These are phyloP conservation scores for Seiridium cupressi DNA, from an alignment of 2,329 filamentous ascomycete genomes.

Conservation along the genomic window DNA sequence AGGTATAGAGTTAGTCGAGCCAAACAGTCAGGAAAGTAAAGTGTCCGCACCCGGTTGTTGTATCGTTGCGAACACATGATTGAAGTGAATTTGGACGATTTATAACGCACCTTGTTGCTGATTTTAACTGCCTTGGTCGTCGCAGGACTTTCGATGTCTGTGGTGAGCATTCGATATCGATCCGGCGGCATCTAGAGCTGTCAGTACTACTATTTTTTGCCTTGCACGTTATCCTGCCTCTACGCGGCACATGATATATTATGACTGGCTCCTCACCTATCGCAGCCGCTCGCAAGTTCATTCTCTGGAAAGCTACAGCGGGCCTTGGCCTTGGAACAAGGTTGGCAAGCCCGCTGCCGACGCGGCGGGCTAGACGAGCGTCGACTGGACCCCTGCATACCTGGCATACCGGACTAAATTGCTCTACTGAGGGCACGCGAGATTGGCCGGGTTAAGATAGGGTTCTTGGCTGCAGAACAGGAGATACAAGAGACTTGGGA, in stretches of 20 bases:
- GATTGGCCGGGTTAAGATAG: not conserved
- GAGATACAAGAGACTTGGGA: too few relatives aligned
- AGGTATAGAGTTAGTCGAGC: too few relatives aligned
- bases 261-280: constrained; percentile 17
- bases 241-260: too few relatives aligned
- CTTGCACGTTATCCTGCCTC: not conserved
- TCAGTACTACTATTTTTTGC: not conserved
- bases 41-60: too few relatives aligned
- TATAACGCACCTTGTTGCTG: constrained; percentile 14
- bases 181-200: constrained; percentile 20
- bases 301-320: constrained; percentile 25
- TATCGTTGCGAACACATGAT: too few relatives aligned
- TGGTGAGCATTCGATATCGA: constrained; percentile 20
- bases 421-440: not conserved
- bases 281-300: constrained; percentile 19
- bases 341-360: constrained; percentile 24
- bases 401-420: not conserved
- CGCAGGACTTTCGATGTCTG: constrained; percentile 26
- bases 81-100: not conserved
- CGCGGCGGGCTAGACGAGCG: constrained; percentile 21
- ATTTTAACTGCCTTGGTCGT: constrained; percentile 25
- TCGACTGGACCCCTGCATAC: not conserved
- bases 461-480: too few relatives aligned
- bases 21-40: too few relatives aligned
- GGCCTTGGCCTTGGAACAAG: constrained; percentile 27